Conservation (phyloP, 192 early-diverging fungal genomes). For the Coemansia sp. region DNA sequence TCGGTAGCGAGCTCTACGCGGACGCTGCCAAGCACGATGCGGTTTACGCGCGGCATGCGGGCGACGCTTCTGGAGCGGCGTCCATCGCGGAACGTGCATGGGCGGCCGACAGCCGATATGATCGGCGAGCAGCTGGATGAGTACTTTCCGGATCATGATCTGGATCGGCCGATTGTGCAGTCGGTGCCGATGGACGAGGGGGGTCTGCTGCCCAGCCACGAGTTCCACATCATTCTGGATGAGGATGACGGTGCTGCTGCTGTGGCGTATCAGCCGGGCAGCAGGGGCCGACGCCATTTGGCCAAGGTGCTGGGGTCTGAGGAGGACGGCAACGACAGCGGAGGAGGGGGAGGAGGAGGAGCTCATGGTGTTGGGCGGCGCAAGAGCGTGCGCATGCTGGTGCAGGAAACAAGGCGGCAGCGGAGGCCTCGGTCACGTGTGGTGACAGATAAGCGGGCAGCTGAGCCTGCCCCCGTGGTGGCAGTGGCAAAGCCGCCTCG, state of each 20-base stretch:
- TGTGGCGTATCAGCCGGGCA: background rate
- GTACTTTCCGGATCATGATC: constrained; percentile 72
- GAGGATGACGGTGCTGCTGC: constrained; percentile 17
- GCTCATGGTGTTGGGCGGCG: constrained; percentile 35
- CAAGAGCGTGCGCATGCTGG: constrained; percentile 55
- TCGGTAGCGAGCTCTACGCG: constrained; percentile 7
- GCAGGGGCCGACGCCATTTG: background rate
- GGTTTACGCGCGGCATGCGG: constrained; percentile 48
- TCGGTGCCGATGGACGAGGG: constrained; percentile 29
- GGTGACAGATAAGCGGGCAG: background rate
- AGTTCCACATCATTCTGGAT: constrained; percentile 46
- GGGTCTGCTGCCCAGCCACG: constrained; percentile 17
- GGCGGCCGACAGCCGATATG: constrained; percentile 64
- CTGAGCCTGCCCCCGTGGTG: background rate
- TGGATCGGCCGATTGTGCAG: constrained; percentile 70
- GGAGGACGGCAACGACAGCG: background rate
- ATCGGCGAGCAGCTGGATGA: constrained; percentile 66
- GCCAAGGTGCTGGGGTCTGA: background rate
- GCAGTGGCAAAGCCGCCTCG: background rate
- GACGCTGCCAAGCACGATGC: constrained; percentile 32
- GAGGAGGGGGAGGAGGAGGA: background rate
- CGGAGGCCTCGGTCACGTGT: constrained; percentile 1
- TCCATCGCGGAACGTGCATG: constrained; percentile 24
- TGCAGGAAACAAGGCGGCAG: constrained; percentile 41
- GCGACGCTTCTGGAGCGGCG: constrained; percentile 36